These are phyloP conservation scores for Bryum argenteum DNA, from an alignment of 225 moss, liverwort and hornwort species.

Conservation along the genomic window DNA sequence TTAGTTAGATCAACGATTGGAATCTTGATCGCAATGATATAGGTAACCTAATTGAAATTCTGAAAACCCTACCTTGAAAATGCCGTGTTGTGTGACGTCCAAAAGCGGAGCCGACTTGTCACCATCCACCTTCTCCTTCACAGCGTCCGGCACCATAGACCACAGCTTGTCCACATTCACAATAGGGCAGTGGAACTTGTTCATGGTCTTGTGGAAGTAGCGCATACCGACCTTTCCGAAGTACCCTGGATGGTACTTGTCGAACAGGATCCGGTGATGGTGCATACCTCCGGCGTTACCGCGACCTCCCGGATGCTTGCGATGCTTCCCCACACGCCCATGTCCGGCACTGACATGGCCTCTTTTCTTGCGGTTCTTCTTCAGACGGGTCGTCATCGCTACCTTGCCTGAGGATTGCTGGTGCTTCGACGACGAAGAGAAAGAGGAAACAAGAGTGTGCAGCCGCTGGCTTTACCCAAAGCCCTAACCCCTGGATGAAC, in stretches of 20 bases:
- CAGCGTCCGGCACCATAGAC: conserved; percentile 36
- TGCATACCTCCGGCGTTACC: conserved; percentile 40
- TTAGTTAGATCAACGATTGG: too few species aligned
- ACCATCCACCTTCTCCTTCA: conserved; percentile 31
- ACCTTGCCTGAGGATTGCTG: background rate
- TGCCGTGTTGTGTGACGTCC: conserved; percentile 32
- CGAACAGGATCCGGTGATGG: conserved; percentile 34
- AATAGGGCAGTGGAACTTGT: conserved; percentile 35
- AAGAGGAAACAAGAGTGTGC: background rate
- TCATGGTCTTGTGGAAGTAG: conserved; percentile 38
- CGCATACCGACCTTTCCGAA: conserved; percentile 39
- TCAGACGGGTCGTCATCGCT: conserved; percentile 33
- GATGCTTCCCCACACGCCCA: conserved; percentile 35
- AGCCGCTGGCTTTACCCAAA: conserved; percentile 3
- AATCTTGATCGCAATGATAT: background rate
- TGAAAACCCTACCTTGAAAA: conserved; percentile 29
- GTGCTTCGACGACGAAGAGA: background rate
- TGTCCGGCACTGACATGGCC: conserved; percentile 35
- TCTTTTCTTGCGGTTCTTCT: conserved; percentile 40
- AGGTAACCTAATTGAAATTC: background rate
- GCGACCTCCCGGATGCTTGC: conserved; percentile 38
- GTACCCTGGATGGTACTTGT: conserved; percentile 43
- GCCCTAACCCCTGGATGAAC: conserved; percentile 7
- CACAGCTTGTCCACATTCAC: conserved; percentile 39
- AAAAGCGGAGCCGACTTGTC: conserved; percentile 28